These are phyloP conservation scores for Fusarium cyanostomum DNA, from an alignment of 2,329 filamentous ascomycete genomes.

Conservation along the genomic window DNA sequence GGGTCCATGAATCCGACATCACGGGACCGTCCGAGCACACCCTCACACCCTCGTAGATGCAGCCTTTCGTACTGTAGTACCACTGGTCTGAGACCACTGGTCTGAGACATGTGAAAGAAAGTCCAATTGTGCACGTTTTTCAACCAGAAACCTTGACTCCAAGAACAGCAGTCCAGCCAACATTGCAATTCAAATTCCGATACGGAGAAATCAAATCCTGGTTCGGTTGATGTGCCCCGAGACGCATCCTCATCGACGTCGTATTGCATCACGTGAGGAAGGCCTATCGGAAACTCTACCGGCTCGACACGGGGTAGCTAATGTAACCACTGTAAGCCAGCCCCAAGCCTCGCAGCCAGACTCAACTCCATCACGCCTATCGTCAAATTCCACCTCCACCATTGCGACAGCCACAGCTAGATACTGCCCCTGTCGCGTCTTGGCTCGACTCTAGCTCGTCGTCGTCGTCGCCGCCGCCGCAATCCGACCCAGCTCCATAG, in stretches of 20 bases:
- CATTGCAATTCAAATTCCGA: background rate
- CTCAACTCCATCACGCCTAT: constrained; percentile 32
- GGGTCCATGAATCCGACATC: constrained; percentile 5
- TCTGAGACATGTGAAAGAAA: constrained; percentile 20
- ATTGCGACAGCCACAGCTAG: constrained; percentile 15
- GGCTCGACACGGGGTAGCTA: constrained; percentile 1
- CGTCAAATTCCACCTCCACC: constrained; percentile 17
- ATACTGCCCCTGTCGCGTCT: background rate
- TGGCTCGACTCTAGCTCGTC: background rate
- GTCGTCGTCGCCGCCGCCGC: background rate
- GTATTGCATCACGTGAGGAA: constrained; percentile 39
- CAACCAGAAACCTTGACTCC: background rate
- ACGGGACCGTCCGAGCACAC: constrained; percentile 30
- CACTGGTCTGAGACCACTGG: background rate
- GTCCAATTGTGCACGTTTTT: background rate
- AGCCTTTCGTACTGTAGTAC: constrained; percentile 9
- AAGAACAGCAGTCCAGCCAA: background rate
- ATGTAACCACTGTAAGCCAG: constrained; percentile 43
- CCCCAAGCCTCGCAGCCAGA: constrained; percentile 2
- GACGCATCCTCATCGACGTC: background rate
- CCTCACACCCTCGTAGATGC: background rate
- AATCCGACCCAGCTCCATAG: background rate
- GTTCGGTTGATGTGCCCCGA: background rate
- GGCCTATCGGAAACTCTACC: constrained; percentile 34
- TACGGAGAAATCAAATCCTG: background rate